Base-by-base conservation (phyloP, 2,329 filamentous ascomycete species). In the Chrysosporium keratinophilum region DNA sequence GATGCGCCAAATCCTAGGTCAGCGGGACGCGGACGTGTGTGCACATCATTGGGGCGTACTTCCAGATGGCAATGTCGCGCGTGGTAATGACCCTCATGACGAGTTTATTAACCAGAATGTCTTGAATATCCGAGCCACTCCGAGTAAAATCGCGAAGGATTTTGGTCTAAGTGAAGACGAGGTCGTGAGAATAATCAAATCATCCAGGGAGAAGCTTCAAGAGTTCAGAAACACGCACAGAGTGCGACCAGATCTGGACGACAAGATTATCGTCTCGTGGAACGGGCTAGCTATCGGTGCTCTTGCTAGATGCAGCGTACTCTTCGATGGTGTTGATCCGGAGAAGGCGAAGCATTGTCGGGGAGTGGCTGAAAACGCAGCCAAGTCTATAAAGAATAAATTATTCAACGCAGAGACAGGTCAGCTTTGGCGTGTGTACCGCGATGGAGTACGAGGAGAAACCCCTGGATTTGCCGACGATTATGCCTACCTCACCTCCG, bases 31-130 rank as follows among this genome's bases (percentile, higher is more conserved):
- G 19, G 80, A 83, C 2, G 80, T 95, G 14, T 83, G 87, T 31
- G 87, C 88, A 0, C 82, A 82, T 3, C 88, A 95, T 68, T 97
- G 88, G 81, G 86, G 87, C 56, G 84, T 96, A 12, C 79, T 80
- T 33, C 78, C 87, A 40, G 83, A 94, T 60, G 93, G 93, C 43
- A 97, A 98, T 63, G 84, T 98, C 1, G 80, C 83, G 34, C 82
- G 84, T 2, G 80, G 84, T 53, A 82, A 91, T 61, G 93, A 98
- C 64, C 84, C 87, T 0, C 87, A 95, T 62, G 91, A 97, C 65
- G 91, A 97, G 64, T 91, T 97, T 56, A 84, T 95, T 64, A 89
- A 91, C 62, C 88, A 95, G 66, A 98, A 97, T 64, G 89, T 95
- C 4, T 71, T 96, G 1, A 81, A 82, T 37, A 78, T 95, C 23